Evolutionary conservation across 176 grass and related monocot genomes (phyloP).

Genomic region (maize (Zea mays)): Zm-B73-REFERENCE-NAM-5.0 NC_050096.1:75287501-75288000

Average conservation of each 20-base stretch:
- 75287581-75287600: slow-evolving; percentile 74
- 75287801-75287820: neutral
- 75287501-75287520: slow-evolving; percentile 94
- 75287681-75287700: neutral
- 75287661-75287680: neutral
- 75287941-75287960: neutral
- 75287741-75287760: neutral
- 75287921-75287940: slow-evolving; percentile 4
- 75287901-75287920: neutral
- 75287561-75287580: slow-evolving; percentile 99
- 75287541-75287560: slow-evolving; percentile 87
- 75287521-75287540: slow-evolving; percentile 95
- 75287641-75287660: neutral
- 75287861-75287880: neutral
- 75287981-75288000: neutral
- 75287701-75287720: neutral
- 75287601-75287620: slow-evolving; percentile 14
- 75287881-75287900: neutral
- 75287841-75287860: slow-evolving; percentile 13
- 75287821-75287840: slow-evolving; percentile 16
- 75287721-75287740: neutral
- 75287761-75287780: neutral
- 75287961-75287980: neutral
- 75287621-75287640: neutral
- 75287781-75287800: neutral